Base-by-base conservation (phyloP, 2,329 filamentous ascomycete genomes). In the Neobulgaria alba region DNA sequence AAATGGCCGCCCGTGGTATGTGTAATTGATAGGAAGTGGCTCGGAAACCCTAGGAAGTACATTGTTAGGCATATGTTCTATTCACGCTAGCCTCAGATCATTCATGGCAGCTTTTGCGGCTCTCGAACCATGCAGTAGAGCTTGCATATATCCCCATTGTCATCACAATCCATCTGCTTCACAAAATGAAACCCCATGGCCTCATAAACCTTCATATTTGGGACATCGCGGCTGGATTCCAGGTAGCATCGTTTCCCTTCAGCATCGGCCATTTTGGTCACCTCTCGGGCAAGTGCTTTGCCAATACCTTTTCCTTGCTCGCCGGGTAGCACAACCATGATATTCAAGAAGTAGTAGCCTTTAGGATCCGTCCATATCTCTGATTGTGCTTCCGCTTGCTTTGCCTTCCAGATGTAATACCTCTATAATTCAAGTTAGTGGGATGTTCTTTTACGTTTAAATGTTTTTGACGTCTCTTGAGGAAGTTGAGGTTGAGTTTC, bases 341-440 rank as follows among this genome's bases (percentile, higher is more conserved):
- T 83, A 54, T 86, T 87, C 49, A 82, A 79, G 50, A 86, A 86
- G 54, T 85, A 86, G 54, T 86, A 86, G 0, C 82, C 82, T 4
- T 69, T 65, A 0, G 71, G 67, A 42, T 83, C 77, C 0, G 65
- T 74, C 82, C 81, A 86, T 3, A 85, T 61, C 18, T 72, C 62
- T 0, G 64, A 63, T 41, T 85, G 81, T 1, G 73, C 77, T 29
- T 73, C 64, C 0, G 71, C 68, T 58, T 87, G 82, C 4, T 72
- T 68, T 3, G 67, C 67, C 55, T 86, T 86, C 81, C 80, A 86
- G 50, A 85, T 81, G 59, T 75, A 79, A 57, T 86, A 86, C 4
- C 82, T 73, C 62, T 70, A 49, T 41, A 12, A 26, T 7, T 7
- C 12, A 26, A 26, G 7, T n/a, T n/a, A n/a, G n/a, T n/a, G n/a